Conservation (phyloP, 768 basidiomycete species). For the Gelatoporia subvermispora region DNA sequence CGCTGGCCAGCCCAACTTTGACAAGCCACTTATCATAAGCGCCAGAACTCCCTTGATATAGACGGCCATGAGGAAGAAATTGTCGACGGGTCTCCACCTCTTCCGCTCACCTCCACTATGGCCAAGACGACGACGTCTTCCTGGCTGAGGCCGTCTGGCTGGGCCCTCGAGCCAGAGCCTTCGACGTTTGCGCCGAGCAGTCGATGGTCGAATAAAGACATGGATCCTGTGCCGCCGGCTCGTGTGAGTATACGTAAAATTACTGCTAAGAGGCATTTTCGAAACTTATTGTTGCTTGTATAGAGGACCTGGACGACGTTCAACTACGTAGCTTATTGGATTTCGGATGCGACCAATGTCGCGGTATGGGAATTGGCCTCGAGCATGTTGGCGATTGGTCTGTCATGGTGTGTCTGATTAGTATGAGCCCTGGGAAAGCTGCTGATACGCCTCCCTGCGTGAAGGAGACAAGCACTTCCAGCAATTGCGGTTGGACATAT, state of each 20-base stretch:
- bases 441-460: not conserved
- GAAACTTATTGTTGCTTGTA: not conserved
- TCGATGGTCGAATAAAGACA: slow-evolving; percentile 69
- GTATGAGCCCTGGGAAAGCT: not conserved
- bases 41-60: no score
- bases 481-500: slow-evolving; percentile 70
- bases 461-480: slow-evolving; percentile 59
- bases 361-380: slow-evolving; percentile 55
- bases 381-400: slow-evolving; percentile 69
- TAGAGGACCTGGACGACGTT: slow-evolving; percentile 63
- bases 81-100: no score
- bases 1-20: no score
- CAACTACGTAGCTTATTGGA: slow-evolving; percentile 63
- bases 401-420: slow-evolving; percentile 50
- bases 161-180: slow-evolving; percentile 48
- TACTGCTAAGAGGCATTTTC: no score
- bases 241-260: slow-evolving; percentile 3
- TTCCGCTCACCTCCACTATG: no score
- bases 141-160: slow-evolving; percentile 34
- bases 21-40: no score
- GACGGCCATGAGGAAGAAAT: no score
- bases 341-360: slow-evolving; percentile 26
- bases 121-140: not conserved
- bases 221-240: slow-evolving; percentile 66
- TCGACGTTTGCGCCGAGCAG: slow-evolving; percentile 53